Evolutionary conservation across 2,329 filamentous ascomycete species (phyloP).

Genomic region (Diplocarpon mali): DNA sequence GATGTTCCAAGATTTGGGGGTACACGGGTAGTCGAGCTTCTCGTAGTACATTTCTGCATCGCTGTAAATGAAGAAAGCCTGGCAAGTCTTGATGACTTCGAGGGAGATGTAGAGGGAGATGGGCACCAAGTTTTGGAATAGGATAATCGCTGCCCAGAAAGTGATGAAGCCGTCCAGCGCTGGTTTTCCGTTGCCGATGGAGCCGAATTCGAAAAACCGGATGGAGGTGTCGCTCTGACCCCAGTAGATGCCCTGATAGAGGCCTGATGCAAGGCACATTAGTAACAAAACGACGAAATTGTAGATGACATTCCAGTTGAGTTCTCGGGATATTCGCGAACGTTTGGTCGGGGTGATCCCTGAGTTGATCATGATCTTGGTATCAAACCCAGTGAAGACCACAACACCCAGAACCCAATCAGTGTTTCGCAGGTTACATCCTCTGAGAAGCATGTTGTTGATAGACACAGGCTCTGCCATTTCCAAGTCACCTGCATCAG

Average conservation of each 20-base stretch:
- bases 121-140: slow-evolving; percentile 97
- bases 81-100: slow-evolving; percentile 85
- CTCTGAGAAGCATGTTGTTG: slow-evolving; percentile 88
- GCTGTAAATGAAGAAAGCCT: slow-evolving; percentile 96
- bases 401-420: slow-evolving; percentile 93
- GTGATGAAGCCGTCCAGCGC: slow-evolving; percentile 84
- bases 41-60: slow-evolving; percentile 97
- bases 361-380: slow-evolving; percentile 98
- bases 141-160: slow-evolving; percentile 88
- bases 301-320: slow-evolving; percentile 96
- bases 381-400: slow-evolving; percentile 88
- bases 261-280: slow-evolving; percentile 79
- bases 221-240: slow-evolving; percentile 61
- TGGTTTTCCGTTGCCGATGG: slow-evolving; percentile 58
- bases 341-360: slow-evolving; percentile 93
- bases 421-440: slow-evolving; percentile 87
- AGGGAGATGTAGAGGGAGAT: slow-evolving; percentile 97
- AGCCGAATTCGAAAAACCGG: slow-evolving; percentile 74
- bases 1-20: slow-evolving; percentile 98
- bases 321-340: slow-evolving; percentile 76
- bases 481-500: slow-evolving; percentile 50
- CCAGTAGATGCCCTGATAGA: slow-evolving; percentile 81
- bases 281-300: slow-evolving; percentile 84
- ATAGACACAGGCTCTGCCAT: slow-evolving; percentile 92
- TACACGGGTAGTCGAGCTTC: slow-evolving; percentile 83